These are phyloP conservation scores for Boletus smithii DNA, from an alignment of 1,284 basidiomycete genomes.

Conservation along the genomic window DNA sequence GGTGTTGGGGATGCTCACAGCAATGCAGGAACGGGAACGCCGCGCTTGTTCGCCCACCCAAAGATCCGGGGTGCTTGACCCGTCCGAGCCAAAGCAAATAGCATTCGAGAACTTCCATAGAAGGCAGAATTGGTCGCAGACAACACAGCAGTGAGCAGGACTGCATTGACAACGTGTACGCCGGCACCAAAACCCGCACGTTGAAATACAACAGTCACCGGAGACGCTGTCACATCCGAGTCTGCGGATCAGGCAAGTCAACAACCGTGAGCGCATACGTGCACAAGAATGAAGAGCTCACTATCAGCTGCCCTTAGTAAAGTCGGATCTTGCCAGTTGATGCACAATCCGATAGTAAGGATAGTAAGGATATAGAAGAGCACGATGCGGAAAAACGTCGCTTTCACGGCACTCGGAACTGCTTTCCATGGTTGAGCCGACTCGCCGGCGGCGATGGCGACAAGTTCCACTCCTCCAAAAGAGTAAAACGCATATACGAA, in stretches of 20 bases:
- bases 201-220: conserved; percentile 57
- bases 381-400: conserved; percentile 65
- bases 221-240: conserved; percentile 48
- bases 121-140: conserved; percentile 58
- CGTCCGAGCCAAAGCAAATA: conserved; percentile 48
- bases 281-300: conserved; percentile 22
- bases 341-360: conserved; percentile 53
- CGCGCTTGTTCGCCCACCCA: conserved; percentile 54
- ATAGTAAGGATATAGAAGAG: conserved; percentile 61
- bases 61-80: conserved; percentile 49
- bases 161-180: conserved; percentile 53
- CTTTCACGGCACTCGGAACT: conserved; percentile 65
- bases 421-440: conserved; percentile 55
- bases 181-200: conserved; percentile 58
- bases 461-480: conserved; percentile 75
- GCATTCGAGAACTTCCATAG: conserved; percentile 63
- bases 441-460: conserved; percentile 63
- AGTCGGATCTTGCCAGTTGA: conserved; percentile 50
- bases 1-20: conserved; percentile 34
- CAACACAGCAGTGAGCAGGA: conserved; percentile 64
- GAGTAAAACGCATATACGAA: conserved; percentile 63
- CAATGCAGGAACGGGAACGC: conserved; percentile 58
- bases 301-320: conserved; percentile 44
- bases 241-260: conserved; percentile 30
- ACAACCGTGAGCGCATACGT: neutral